phyloP scores from a whole-genome alignment of 257 asterid genomes.

The Nyctanthes arbortristis region DNA sequence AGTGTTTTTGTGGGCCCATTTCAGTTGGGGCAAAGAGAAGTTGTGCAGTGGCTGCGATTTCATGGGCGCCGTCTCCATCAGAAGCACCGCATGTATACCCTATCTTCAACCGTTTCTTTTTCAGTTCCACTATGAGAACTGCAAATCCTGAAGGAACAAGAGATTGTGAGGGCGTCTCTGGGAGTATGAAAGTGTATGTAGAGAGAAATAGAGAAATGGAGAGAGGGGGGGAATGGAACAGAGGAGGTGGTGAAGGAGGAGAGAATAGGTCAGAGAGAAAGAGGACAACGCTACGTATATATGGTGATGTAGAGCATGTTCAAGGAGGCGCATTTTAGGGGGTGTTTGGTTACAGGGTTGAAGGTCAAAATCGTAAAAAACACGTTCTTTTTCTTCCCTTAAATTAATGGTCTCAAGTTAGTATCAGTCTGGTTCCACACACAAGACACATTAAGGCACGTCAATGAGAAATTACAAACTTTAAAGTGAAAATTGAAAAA shows the following conservation, averaged over 20 bases:
- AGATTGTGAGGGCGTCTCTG: not conserved
- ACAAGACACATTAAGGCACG: too few species aligned
- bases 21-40: slow-evolving; percentile 64
- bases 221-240: not conserved
- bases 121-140: not conserved
- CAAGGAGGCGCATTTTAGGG: not conserved
- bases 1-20: slow-evolving; percentile 72
- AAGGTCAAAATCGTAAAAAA: too few species aligned
- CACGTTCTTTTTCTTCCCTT: too few species aligned
- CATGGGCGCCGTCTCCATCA: slow-evolving; percentile 75
- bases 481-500: too few species aligned
- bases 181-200: not conserved
- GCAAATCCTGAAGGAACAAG: not conserved
- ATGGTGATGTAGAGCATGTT: not conserved
- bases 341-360: not conserved
- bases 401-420: too few species aligned
- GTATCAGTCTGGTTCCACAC: too few species aligned
- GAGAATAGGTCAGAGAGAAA: not conserved
- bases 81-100: slow-evolving; percentile 22
- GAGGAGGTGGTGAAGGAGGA: not conserved
- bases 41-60: slow-evolving; percentile 83
- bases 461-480: too few species aligned
- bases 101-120: not conserved
- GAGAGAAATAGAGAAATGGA: not conserved
- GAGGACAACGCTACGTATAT: not conserved